A percentile compares a stretch with the other conserved stretches of the same genome.
Evolutionary conservation across 306 rosid species (phyloP).

Genomic region (Elaeagnus macrophylla): DNA sequence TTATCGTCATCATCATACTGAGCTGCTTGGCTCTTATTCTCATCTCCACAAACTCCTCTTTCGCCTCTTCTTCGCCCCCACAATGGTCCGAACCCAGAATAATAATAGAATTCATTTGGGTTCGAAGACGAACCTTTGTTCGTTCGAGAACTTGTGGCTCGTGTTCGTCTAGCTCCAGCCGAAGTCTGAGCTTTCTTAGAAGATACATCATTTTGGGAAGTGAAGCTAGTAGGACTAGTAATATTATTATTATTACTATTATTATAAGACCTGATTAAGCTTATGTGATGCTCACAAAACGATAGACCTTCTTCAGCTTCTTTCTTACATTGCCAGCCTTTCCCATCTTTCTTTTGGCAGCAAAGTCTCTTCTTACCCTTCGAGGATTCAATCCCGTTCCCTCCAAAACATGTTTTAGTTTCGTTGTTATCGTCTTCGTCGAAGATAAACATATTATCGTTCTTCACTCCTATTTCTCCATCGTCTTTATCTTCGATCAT

Average conservation of each 20-base stretch:
- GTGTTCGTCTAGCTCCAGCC: background rate
- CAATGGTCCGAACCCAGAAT: conserved; percentile 74
- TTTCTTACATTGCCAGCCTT: conserved; percentile 42
- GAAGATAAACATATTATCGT: background rate
- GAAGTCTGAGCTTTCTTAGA: conserved; percentile 19
- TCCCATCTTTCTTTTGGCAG: conserved; percentile 23
- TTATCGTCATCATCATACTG: conserved; percentile 37
- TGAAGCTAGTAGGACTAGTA: background rate
- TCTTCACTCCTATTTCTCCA: conserved; percentile 11
- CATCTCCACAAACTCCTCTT: conserved; percentile 18
- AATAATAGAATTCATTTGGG: conserved; percentile 64
- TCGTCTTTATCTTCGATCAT: conserved; percentile 10
- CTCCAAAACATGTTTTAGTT: no score
- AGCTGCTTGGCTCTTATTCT: conserved; percentile 14
- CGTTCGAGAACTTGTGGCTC: background rate
- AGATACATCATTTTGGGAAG: background rate
- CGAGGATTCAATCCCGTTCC: background rate
- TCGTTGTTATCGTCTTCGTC: background rate
- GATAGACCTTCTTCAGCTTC: conserved; percentile 27
- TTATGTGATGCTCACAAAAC: conserved; percentile 28
- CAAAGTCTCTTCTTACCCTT: background rate
- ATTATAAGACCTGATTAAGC: conserved; percentile 24
- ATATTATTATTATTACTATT: background rate
- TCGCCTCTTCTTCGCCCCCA: conserved; percentile 58
- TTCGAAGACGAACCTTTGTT: conserved; percentile 16